Conservation (phyloP, 2,329 filamentous ascomycete genomes). For the Purpureocillium takamizusanense region DNA sequence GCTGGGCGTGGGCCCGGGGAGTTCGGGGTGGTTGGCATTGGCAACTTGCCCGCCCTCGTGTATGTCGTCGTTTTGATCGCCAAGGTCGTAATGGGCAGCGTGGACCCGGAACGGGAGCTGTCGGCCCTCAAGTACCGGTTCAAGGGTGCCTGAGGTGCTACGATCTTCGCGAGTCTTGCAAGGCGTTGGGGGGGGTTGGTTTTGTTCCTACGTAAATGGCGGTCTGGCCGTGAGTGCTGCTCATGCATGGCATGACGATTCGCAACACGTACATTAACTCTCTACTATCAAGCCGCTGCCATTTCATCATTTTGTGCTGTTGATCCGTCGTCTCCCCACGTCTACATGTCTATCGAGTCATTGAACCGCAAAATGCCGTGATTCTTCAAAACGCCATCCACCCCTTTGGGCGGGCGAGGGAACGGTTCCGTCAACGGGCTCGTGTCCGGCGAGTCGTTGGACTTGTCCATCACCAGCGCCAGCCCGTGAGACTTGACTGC, state of each 20-base stretch:
- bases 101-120: constrained; percentile 60
- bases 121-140: constrained; percentile 53
- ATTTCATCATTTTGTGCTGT: not conserved
- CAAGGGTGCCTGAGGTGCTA: constrained; percentile 45
- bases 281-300: too few species aligned
- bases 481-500: constrained; percentile 92
- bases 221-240: too few species aligned
- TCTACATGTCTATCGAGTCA: constrained; percentile 71
- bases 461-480: constrained; percentile 83
- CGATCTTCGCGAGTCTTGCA: too few species aligned
- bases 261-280: too few species aligned
- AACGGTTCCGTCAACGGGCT: constrained; percentile 39
- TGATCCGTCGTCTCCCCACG: not conserved
- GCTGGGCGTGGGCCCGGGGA: constrained; percentile 22
- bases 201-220: too few species aligned
- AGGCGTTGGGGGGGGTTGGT: too few species aligned
- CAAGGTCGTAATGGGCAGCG: constrained; percentile 56
- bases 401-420: constrained; percentile 61
- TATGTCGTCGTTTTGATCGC: constrained; percentile 52
- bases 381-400: constrained; percentile 77
- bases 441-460: constrained; percentile 41
- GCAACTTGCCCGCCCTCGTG: constrained; percentile 45
- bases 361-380: constrained; percentile 90
- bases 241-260: too few species aligned
- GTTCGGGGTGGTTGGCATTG: constrained; percentile 33